Evolutionary conservation across 1,284 basidiomycete genomes (phyloP).

Genomic region (Boletus smithii): DNA sequence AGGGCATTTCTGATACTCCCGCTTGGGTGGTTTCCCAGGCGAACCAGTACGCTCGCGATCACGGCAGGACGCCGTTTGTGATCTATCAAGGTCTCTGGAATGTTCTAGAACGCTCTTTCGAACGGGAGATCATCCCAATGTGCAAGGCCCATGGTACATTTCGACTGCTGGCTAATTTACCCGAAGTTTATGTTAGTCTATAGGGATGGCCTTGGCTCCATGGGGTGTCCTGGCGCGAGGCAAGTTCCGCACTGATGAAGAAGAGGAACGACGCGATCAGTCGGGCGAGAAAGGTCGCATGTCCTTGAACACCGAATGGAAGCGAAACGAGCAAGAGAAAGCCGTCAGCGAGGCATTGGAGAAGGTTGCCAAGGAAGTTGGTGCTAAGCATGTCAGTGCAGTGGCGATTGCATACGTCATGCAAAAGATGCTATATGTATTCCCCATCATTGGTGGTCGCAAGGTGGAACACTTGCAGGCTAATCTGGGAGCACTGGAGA

Average conservation of each 20-base stretch:
- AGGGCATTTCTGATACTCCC: slow-evolving; percentile 27
- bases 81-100: slow-evolving; percentile 59
- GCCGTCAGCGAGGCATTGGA: slow-evolving; percentile 5
- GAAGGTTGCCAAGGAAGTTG: slow-evolving; percentile 4
- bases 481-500: slow-evolving; percentile 47
- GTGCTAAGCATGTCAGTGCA: slow-evolving; percentile 18
- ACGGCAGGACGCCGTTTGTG: slow-evolving; percentile 50
- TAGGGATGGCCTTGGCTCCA: slow-evolving; percentile 37
- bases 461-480: slow-evolving; percentile 47
- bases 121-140: slow-evolving; percentile 65
- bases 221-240: slow-evolving; percentile 37
- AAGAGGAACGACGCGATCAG: slow-evolving; percentile 21
- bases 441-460: slow-evolving; percentile 49
- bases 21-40: slow-evolving; percentile 54
- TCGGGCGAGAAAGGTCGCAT: slow-evolving; percentile 26
- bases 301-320: slow-evolving; percentile 15
- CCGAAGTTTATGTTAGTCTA: neutral
- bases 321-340: slow-evolving; percentile 26
- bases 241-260: slow-evolving; percentile 29
- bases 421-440: slow-evolving; percentile 48
- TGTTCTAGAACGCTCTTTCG: slow-evolving; percentile 48
- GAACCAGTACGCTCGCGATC: slow-evolving; percentile 49
- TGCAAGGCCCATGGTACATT: slow-evolving; percentile 36
- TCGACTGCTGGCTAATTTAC: neutral
- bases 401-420: slow-evolving; percentile 47